Evolutionary conservation across 176 grass and related monocot species (phyloP).

Genomic region (Ampelocalamus luodianensis): DNA sequence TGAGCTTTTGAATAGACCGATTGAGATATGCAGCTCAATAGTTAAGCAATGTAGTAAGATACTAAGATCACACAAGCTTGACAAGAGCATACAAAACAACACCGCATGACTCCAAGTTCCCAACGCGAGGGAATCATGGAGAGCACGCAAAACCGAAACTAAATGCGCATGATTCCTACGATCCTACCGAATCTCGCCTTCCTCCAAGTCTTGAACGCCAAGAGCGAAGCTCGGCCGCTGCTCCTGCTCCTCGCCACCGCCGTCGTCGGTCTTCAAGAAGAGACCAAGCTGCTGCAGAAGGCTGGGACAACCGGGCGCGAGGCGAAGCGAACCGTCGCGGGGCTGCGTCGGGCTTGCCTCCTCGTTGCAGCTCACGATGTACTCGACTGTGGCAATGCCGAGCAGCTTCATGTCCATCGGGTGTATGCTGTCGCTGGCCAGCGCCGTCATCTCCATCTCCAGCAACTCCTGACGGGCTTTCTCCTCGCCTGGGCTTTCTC

Average conservation of each 20-base stretch:
- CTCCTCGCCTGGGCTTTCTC: conserved; percentile 10
- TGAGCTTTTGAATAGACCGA: no score
- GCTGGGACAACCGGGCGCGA: neutral
- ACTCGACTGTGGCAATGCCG: conserved; percentile 39
- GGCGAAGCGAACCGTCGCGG: no score
- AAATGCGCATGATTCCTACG: neutral
- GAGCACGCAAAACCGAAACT: neutral
- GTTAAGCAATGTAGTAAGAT: neutral
- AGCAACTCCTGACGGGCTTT: conserved; percentile 12
- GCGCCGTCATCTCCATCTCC: conserved; percentile 17
- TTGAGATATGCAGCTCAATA: no score
- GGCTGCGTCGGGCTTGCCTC: no score
- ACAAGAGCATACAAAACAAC: neutral
- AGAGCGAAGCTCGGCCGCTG: neutral
- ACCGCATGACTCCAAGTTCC: neutral
- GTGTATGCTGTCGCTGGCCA: conserved; percentile 27
- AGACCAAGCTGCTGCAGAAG: conserved; percentile 47
- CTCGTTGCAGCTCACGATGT: conserved; percentile 41
- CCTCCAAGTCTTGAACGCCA: conserved; percentile 16
- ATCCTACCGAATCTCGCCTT: conserved; percentile 42
- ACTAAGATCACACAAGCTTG: no score
- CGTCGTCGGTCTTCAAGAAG: conserved; percentile 8
- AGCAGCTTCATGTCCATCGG: conserved; percentile 42
- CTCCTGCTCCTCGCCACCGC: neutral
- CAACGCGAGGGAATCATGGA: neutral